Percentiles rank a stretch among this genome's conserved stretches.
Evolutionary conservation across 768 basidiomycete species (phyloP).

Genomic region (Phlebiopsis flavidoalba): DNA sequence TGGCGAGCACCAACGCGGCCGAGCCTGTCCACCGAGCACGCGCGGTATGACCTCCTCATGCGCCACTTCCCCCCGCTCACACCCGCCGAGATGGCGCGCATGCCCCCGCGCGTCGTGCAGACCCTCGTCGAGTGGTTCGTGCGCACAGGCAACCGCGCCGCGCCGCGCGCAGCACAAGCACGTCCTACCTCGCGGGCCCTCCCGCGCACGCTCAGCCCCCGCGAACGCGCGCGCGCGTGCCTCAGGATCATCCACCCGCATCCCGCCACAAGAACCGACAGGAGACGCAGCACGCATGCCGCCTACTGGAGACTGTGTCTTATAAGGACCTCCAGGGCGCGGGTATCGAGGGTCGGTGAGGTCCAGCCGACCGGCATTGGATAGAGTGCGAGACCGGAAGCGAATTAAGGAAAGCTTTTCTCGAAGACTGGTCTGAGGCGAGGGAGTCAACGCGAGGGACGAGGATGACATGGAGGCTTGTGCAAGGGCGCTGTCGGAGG

Average conservation of each 20-base stretch:
- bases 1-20: not conserved
- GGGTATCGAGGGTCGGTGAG: slow-evolving; percentile 10
- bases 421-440: slow-evolving; percentile 29
- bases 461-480: slow-evolving; percentile 57
- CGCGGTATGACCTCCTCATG: slow-evolving; percentile 29
- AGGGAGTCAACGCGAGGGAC: slow-evolving; percentile 37
- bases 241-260: slow-evolving; percentile 54
- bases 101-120: slow-evolving; percentile 38
- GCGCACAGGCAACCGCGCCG: too few relatives aligned
- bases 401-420: slow-evolving; percentile 41
- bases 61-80: slow-evolving; percentile 34
- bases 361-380: slow-evolving; percentile 15
- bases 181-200: slow-evolving; percentile 46
- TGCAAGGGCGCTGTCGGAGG: slow-evolving; percentile 43
- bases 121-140: slow-evolving; percentile 44
- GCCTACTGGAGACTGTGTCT: slow-evolving; percentile 9
- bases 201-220: slow-evolving; percentile 33
- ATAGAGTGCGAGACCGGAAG: slow-evolving; percentile 27
- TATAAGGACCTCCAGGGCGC: slow-evolving; percentile 10
- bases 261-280: slow-evolving; percentile 25
- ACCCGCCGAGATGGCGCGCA: slow-evolving; percentile 28
- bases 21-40: slow-evolving; percentile 9
- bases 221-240: slow-evolving; percentile 27
- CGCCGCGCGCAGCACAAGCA: too few relatives aligned
- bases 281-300: slow-evolving; percentile 16